Base-by-base conservation (phyloP, 352 stramenopile species). In the Globisporangium nodosum region DNA sequence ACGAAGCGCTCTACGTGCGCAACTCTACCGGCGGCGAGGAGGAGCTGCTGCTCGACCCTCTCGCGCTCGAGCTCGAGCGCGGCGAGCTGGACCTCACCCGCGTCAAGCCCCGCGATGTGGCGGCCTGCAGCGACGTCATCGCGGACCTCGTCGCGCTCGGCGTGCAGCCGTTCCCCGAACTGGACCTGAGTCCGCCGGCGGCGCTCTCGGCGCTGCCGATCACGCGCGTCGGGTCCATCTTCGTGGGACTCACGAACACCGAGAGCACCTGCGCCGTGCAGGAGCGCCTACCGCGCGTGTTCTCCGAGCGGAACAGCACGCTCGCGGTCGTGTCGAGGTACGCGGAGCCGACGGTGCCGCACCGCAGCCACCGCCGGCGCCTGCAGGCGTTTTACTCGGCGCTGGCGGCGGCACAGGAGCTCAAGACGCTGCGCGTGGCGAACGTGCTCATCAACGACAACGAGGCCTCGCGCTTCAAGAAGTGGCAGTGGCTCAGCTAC, bases 401-500 rank as follows among this genome's bases (percentile, higher is more conserved):
- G 49, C 49, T 53, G 3, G 49, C 33, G 7, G 30, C 18, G 30
- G 21, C 49, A 30, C 30, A 53, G 49, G 15, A 39, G 15, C 30
- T 53, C 48, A 21, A 53, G 12, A 30, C 18, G 15, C 27, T 43
- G 16, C 27, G 33, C 27, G 6, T 53, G 7, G 7, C 12, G 2
- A 42, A 42, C 27, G 16, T 53, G 15, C 33, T 53, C 5, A 9
- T 27, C 15, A 39, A 21, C 18, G 49, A 42, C 15, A 24, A 21
- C 5, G 49, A 39, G 18, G 12, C 16, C 49, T 16, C 27, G 30
- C 49, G 49, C 27, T 31, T 9, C 7, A 20, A 43, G 13, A 53
- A 42, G 27, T 53, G 49, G 49, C 49, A 20, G 24, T 53, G 49
- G 49, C 49, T 53, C 49, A 53, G 27, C 27, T 53, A 53, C 49